Base-by-base conservation (phyloP, 208 protist species). In the Leishmania braziliensis region DNA sequence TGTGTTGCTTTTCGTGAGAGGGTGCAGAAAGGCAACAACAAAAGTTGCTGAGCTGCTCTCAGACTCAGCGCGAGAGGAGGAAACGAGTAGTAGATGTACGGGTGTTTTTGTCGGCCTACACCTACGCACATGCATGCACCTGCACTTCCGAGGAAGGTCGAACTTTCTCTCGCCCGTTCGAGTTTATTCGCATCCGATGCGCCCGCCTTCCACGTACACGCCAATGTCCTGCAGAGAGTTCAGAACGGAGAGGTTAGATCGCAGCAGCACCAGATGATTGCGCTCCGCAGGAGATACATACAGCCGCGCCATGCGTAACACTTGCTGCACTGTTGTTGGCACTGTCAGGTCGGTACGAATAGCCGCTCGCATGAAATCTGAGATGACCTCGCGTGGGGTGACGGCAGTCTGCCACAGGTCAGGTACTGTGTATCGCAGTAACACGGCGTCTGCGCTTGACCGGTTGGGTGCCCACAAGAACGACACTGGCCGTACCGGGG, bases 251-350 rank as follows among this genome's bases (percentile, higher is more conserved):
- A 92, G 66, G 74, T 91, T 92, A 0, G 89, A 95, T 39, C 88
- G 91, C 73, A 95, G 84, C 83, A 91, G 83, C 74, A 90, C 79
- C 26, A 97, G 33, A 78, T 92, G 85, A 18, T 86, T 87, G 14
- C 94, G 91, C 84, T 96, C 93, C 51, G 88, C 77, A 18, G 91
- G 87, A 6, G 88, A 92, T 46, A 97, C 75, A 78, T 95, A 95
- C 71, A 89, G 74, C 3, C 93, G 80, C 48, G 85, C 85, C 91
- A 98, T 96, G 68, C 89, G 90, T 2, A 94, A 81, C n/a, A 93
- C 77, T 69, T 96, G 93, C 85, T 96, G 91, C 33, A 90, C 83
- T 0, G 92, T 93, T 4, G 92, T 90, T 9, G 90, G 84, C 68
- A 86, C 88, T 54, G 84, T 46, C 62, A 94, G 54, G 75, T 95